These are phyloP conservation scores for Hyphopichia khmerensis DNA, from an alignment of 1,139 yeast species.

Conservation along the genomic window DNA sequence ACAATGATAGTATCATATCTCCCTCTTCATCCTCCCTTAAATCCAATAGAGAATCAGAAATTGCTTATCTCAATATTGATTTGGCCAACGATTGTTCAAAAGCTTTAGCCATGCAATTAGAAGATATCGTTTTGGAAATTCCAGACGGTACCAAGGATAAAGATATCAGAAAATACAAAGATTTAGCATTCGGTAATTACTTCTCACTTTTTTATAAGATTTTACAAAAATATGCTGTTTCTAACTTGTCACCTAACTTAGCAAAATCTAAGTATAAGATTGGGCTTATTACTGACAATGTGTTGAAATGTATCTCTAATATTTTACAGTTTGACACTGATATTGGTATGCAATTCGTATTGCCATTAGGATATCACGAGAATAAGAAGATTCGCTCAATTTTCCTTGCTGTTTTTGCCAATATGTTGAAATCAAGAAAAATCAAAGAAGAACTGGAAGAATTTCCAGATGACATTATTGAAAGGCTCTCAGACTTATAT, in stretches of 20 bases:
- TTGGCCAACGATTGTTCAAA: slow-evolving; percentile 66
- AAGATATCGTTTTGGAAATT: slow-evolving; percentile 57
- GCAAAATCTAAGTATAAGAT: slow-evolving; percentile 51
- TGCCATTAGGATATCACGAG: slow-evolving; percentile 76
- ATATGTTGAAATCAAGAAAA: slow-evolving; percentile 51
- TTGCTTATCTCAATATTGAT: slow-evolving; percentile 58
- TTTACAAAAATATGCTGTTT: slow-evolving; percentile 54
- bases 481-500: slow-evolving; percentile 21
- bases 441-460: slow-evolving; percentile 20
- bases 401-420: slow-evolving; percentile 74
- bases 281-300: slow-evolving; percentile 58
- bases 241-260: slow-evolving; percentile 16
- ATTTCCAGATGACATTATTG: slow-evolving; percentile 23
- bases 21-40: slow-evolving; percentile 6
- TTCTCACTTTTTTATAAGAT: slow-evolving; percentile 72
- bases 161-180: slow-evolving; percentile 58
- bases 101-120: slow-evolving; percentile 55
- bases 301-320: slow-evolving; percentile 67
- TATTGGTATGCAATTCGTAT: slow-evolving; percentile 72
- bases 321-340: slow-evolving; percentile 71
- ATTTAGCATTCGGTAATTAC: slow-evolving; percentile 67
- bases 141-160: slow-evolving; percentile 59
- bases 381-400: slow-evolving; percentile 66
- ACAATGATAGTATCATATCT: background rate
- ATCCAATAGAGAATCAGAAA: slow-evolving; percentile 33